phyloP scores from a whole-genome alignment of 768 basidiomycete genomes.

The Cystofilobasidium ferigula region DNA sequence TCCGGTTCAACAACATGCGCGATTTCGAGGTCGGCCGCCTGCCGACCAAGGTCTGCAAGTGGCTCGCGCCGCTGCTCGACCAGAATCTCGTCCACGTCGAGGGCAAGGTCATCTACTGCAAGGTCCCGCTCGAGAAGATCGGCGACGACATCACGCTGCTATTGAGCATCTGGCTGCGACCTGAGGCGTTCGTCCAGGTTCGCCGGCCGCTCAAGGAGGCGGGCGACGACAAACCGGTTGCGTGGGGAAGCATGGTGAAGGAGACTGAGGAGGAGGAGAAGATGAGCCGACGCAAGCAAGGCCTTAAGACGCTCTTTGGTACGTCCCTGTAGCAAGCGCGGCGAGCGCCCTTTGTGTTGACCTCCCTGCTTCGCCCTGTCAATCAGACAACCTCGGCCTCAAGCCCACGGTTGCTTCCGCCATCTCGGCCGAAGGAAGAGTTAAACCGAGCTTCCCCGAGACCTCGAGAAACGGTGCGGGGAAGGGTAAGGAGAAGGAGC shows the following conservation, averaged over 20 bases:
- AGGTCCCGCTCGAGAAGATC: constrained; percentile 13
- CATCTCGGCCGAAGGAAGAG: constrained; percentile 17
- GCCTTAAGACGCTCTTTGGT: constrained; percentile 63
- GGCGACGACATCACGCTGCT: constrained; percentile 21
- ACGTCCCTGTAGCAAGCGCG: too few relatives aligned
- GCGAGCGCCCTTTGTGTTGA: too few relatives aligned
- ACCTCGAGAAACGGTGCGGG: constrained; percentile 43
- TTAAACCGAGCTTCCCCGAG: constrained; percentile 33
- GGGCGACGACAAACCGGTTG: not conserved
- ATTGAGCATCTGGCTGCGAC: constrained; percentile 19
- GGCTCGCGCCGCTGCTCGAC: constrained; percentile 26
- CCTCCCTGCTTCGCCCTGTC: constrained; percentile 9
- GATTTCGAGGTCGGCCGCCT: constrained; percentile 21
- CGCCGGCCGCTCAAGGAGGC: not conserved
- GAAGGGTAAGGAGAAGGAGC: constrained; percentile 40
- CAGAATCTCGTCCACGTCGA: constrained; percentile 20
- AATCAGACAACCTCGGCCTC: not conserved
- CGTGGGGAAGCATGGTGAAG: constrained; percentile 31
- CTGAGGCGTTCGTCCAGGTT: constrained; percentile 21
- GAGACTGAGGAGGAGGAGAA: constrained; percentile 68
- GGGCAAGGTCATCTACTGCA: constrained; percentile 20
- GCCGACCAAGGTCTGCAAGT: not conserved
- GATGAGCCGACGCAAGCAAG: constrained; percentile 67
- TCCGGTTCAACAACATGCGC: constrained; percentile 22
- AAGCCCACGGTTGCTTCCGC: constrained; percentile 3